A percentile compares a stretch with the other conserved stretches of the same genome.
phyloP scores from a whole-genome alignment of 2,329 filamentous ascomycete genomes.

The Pezicula carpinea region DNA sequence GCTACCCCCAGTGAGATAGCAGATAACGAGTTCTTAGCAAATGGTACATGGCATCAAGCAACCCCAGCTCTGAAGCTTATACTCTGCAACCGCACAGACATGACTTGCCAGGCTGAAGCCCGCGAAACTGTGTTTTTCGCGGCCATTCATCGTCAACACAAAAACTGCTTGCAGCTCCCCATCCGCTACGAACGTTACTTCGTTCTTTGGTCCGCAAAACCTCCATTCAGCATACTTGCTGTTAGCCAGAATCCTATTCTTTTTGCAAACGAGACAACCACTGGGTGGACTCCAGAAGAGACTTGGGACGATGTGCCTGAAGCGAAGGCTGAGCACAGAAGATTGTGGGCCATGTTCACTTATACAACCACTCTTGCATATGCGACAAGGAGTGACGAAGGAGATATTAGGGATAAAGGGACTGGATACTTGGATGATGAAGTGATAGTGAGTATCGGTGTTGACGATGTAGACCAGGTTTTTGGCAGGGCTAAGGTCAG shows the following conservation, averaged over 20 bases:
- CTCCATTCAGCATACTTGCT: constrained; percentile 32
- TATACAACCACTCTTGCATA: constrained; percentile 35
- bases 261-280: constrained; percentile 31
- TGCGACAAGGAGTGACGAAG: constrained; percentile 28
- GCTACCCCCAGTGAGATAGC: constrained; percentile 8
- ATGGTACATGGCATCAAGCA: constrained; percentile 33
- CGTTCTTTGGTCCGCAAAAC: constrained; percentile 31
- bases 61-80: constrained; percentile 33
- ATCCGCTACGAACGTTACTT: constrained; percentile 34
- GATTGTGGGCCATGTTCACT: constrained; percentile 30
- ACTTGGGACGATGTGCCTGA: constrained; percentile 29
- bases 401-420: constrained; percentile 29
- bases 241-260: constrained; percentile 31
- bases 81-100: constrained; percentile 28
- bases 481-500: constrained; percentile 28
- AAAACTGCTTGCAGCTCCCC: constrained; percentile 29
- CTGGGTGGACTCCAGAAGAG: constrained; percentile 29
- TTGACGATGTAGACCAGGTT: constrained; percentile 32
- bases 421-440: constrained; percentile 34
- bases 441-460: constrained; percentile 33
- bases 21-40: constrained; percentile 9
- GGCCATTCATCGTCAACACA: constrained; percentile 33
- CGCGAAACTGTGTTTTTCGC: constrained; percentile 30
- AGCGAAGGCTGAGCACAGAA: constrained; percentile 10
- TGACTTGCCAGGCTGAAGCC: constrained; percentile 16